Evolutionary conservation across 805 yeast species (phyloP).

Genomic region (Candida sanyiensis): DNA sequence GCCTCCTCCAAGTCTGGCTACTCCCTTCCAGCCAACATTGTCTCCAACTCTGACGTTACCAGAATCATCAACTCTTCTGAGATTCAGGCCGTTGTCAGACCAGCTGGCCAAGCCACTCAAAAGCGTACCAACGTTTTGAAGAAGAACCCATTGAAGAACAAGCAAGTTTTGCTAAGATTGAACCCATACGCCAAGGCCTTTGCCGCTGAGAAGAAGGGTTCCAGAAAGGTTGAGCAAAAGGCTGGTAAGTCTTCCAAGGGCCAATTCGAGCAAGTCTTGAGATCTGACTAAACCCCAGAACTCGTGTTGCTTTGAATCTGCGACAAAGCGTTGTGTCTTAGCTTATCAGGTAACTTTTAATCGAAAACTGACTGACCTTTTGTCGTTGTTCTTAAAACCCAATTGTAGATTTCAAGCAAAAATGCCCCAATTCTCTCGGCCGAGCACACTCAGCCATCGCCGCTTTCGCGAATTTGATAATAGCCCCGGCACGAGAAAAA

Average conservation of each 20-base stretch:
- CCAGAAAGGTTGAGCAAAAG: conserved; percentile 64
- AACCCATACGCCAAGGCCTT: conserved; percentile 99
- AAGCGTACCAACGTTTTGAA: conserved; percentile 93
- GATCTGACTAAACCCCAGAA: conserved; percentile 41
- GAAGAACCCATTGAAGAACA: conserved; percentile 99
- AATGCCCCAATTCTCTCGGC: too few relatives aligned
- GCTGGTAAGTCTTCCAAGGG: conserved; percentile 66
- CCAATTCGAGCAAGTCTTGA: conserved; percentile 62
- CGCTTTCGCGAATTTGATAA: too few relatives aligned
- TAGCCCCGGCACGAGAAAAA: too few relatives aligned
- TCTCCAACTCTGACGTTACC: conserved; percentile 92
- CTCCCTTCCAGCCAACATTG: conserved; percentile 90
- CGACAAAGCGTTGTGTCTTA: not conserved
- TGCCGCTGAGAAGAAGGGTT: conserved; percentile 86
- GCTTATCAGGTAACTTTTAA: too few relatives aligned
- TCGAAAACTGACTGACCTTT: too few relatives aligned
- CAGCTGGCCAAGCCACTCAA: conserved; percentile 90
- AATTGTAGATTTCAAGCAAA: too few relatives aligned
- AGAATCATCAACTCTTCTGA: conserved; percentile 98
- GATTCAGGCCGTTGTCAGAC: conserved; percentile 94
- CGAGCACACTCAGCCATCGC: too few relatives aligned
- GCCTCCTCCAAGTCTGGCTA: conserved; percentile 81
- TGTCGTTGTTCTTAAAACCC: too few relatives aligned
- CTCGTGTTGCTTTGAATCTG: not conserved
- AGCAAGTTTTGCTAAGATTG: conserved; percentile 94